Base-by-base conservation (phyloP, 257 asterid species). In the Solanum etuberosum region DNA sequence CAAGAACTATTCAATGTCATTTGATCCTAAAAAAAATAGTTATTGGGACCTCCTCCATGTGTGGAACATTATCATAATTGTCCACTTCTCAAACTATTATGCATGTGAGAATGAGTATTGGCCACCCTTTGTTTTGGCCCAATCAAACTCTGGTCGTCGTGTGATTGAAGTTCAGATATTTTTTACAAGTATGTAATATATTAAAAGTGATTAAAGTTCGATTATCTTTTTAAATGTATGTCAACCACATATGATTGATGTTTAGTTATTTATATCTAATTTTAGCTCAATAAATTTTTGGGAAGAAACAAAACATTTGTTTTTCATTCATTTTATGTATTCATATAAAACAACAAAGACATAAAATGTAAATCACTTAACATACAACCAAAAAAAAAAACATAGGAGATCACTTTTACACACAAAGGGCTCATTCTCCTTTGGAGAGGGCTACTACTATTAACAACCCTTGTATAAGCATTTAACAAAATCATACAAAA, bases 341-440 rank as follows among this genome's bases (percentile, higher is more conserved):
- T 54, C 40, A 9, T 73, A 73, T 73, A 10, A 68, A 21, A 12
- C 51, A 20, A 73, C n/a, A 73, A 21, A 21, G 23, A 35, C 82
- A 73, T 73, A 9, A 23, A 38, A 74, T 74, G 31, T 73, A 23
- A 16, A 23, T 38, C 57, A 78, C 63, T 27, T 74, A 48, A 73
- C 29, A 38, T 70, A 83, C 83, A 86, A 84, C 46, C 81, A 23
- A 59, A 85, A 80, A 87, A 72, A 14, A 14, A 83, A 57, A 76
- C 34, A 76, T 38, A 76, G n/a, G 12, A 78, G 14, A 42, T 4
- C 20, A 43, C 65, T 25, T 43, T 43, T 25, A 78, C 83, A 42
- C 83, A 31, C 31, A 86, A 81, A 87, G 89, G 90, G 98, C 99
- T 92, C 99, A 94, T 96, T 94, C 98, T 94, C 98, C 98, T 97